Evolutionary conservation across 148 eudicot species (phyloP).

Genomic region (Rhododendron kiyosumense): DNA sequence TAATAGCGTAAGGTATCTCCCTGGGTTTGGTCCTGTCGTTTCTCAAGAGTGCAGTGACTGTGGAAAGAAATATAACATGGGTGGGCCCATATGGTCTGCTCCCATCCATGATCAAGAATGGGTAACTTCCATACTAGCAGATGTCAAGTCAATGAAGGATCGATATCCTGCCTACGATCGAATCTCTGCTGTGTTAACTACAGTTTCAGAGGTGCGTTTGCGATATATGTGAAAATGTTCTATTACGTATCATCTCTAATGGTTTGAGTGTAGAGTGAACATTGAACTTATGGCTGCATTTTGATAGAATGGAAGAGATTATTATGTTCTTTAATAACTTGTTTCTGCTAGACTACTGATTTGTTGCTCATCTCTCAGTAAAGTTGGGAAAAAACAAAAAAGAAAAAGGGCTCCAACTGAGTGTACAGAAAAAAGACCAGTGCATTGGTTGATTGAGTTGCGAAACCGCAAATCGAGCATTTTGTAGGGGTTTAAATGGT

Average conservation of each 20-base stretch:
- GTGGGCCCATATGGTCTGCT: conserved; percentile 99
- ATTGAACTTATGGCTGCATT: neutral
- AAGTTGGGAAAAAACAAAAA: neutral
- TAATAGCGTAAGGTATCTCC: conserved; percentile 65
- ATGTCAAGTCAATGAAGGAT: conserved; percentile 64
- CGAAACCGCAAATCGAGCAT: neutral
- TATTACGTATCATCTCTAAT: neutral
- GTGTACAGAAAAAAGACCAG: neutral
- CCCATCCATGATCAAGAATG: conserved; percentile 96
- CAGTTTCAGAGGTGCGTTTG: conserved; percentile 76
- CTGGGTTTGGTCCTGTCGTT: conserved; percentile 89
- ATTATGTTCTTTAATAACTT: neutral
- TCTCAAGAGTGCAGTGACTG: conserved; percentile 90
- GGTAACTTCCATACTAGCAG: conserved; percentile 76
- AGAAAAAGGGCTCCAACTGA: neutral
- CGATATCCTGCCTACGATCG: conserved; percentile 82
- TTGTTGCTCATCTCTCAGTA: neutral
- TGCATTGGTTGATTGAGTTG: neutral
- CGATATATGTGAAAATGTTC: neutral
- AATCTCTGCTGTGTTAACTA: conserved; percentile 72
- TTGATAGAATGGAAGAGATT: neutral
- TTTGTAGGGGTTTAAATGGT: neutral
- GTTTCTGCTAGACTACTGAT: neutral
- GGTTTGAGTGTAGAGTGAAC: neutral
- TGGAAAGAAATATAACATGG: conserved; percentile 88